These are phyloP conservation scores for Tolypocladium ophioglossoides DNA, from an alignment of 2,329 filamentous ascomycete species.

Conservation along the genomic window DNA sequence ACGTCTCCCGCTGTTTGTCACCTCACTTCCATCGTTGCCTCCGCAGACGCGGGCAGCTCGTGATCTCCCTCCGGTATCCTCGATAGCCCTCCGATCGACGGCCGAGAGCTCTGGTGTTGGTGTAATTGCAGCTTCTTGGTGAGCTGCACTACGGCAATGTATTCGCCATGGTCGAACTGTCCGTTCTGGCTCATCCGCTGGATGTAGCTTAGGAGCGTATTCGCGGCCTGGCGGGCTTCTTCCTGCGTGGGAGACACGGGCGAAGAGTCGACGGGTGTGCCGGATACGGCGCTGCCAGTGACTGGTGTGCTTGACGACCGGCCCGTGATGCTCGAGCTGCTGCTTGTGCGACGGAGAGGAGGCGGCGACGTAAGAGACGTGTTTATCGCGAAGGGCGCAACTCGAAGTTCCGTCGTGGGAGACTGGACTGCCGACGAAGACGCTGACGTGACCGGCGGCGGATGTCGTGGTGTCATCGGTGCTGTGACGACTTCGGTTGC, in stretches of 20 bases:
- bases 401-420: constrained; percentile 34
- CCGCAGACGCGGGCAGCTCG: constrained; percentile 28
- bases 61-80: constrained; percentile 47
- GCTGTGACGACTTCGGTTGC: constrained; percentile 18
- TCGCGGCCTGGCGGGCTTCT: constrained; percentile 71
- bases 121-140: constrained; percentile 77
- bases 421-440: constrained; percentile 43
- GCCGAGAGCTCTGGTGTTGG: constrained; percentile 27
- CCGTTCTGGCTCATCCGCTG: constrained; percentile 55
- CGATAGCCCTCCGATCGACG: constrained; percentile 37
- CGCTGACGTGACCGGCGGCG: constrained; percentile 31
- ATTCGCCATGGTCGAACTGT: constrained; percentile 68
- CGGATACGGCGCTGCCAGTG: constrained; percentile 9
- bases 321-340: constrained; percentile 22
- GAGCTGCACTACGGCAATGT: constrained; percentile 65
- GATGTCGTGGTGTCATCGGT: constrained; percentile 39
- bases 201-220: constrained; percentile 74
- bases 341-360: constrained; percentile 21
- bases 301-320: constrained; percentile 11
- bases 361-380: constrained; percentile 29
- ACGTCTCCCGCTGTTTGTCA: constrained; percentile 6
- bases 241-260: constrained; percentile 67
- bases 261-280: constrained; percentile 36
- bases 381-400: constrained; percentile 32
- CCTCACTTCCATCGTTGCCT: constrained; percentile 18